These are phyloP conservation scores for Escallonia herrerae DNA, from an alignment of 129 eudicot species.

Conservation along the genomic window DNA sequence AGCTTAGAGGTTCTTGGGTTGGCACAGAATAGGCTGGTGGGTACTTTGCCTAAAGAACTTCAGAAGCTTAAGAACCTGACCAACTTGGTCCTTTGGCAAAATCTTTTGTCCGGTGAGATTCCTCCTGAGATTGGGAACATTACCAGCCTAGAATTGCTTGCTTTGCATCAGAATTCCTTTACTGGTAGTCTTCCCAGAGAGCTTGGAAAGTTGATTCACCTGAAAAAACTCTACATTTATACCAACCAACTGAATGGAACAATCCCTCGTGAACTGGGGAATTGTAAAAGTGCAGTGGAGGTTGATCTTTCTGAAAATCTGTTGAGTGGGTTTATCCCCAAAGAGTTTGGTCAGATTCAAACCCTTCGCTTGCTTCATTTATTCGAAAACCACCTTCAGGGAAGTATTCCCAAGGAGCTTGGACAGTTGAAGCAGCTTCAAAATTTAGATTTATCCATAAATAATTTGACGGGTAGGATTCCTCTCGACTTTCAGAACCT, in stretches of 20 bases:
- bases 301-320: constrained; percentile 80
- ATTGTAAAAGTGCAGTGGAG: constrained; percentile 50
- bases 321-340: constrained; percentile 61
- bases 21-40: constrained; percentile 62
- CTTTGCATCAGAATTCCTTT: constrained; percentile 60
- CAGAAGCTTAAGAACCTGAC: constrained; percentile 54
- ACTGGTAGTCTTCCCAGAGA: constrained; percentile 63
- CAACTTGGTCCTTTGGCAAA: constrained; percentile 66
- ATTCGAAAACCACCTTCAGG: constrained; percentile 63
- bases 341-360: constrained; percentile 32
- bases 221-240: constrained; percentile 60
- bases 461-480: constrained; percentile 66
- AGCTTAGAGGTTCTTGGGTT: constrained; percentile 58
- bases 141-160: constrained; percentile 59
- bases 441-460: constrained; percentile 66
- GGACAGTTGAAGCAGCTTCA: constrained; percentile 45
- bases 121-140: constrained; percentile 74
- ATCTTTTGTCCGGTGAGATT: constrained; percentile 57
- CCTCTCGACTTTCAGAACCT: constrained; percentile 69
- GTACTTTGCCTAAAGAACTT: constrained; percentile 61
- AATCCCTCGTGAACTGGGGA: constrained; percentile 60
- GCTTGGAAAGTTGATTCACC: constrained; percentile 48
- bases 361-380: constrained; percentile 72
- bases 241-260: constrained; percentile 66
- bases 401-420: constrained; percentile 62